These are phyloP conservation scores for Thelephora aurantiotincta DNA, from an alignment of 768 basidiomycete species.

Conservation along the genomic window DNA sequence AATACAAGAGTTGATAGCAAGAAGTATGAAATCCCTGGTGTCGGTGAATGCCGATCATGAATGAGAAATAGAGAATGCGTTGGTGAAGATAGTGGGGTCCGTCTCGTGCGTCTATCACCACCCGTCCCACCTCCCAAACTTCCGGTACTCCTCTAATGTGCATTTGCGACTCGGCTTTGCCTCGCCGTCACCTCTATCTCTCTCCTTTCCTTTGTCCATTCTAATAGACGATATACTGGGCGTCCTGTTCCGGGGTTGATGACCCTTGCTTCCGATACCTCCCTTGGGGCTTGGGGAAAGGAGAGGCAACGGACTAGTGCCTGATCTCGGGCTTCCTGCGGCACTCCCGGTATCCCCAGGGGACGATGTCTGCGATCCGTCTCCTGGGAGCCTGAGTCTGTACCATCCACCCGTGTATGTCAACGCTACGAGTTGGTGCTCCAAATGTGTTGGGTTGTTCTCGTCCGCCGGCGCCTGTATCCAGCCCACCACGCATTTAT, in stretches of 20 bases:
- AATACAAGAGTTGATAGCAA: no score
- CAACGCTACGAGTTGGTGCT: slow-evolving; percentile 72
- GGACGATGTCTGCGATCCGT: no score
- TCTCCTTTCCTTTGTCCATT: slow-evolving; percentile 40
- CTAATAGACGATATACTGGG: slow-evolving; percentile 43
- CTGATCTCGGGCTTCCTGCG: slow-evolving; percentile 8
- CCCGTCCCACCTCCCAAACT: slow-evolving; percentile 83
- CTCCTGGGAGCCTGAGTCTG: slow-evolving; percentile 39
- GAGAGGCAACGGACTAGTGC: slow-evolving; percentile 12
- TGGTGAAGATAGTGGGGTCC: no score
- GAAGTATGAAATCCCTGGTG: no score
- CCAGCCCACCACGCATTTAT: slow-evolving; percentile 83
- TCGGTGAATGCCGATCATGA: no score
- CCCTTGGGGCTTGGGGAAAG: slow-evolving; percentile 31
- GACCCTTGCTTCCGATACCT: slow-evolving; percentile 3
- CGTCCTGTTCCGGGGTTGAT: slow-evolving; percentile 30
- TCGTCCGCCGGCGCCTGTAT: slow-evolving; percentile 35
- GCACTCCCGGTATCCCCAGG: slow-evolving; percentile 23
- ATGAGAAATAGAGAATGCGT: no score
- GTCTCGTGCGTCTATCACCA: slow-evolving; percentile 28
- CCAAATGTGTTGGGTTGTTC: slow-evolving; percentile 20
- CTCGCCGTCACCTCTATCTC: slow-evolving; percentile 45
- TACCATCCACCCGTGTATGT: slow-evolving; percentile 93
- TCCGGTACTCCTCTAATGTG: slow-evolving; percentile 59
- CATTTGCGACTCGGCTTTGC: slow-evolving; percentile 51